A percentile compares a stretch with the other conserved stretches of the same genome.
Conservation (phyloP, 148 eudicot genomes). For the Rhododendron ferrugineum region DNA sequence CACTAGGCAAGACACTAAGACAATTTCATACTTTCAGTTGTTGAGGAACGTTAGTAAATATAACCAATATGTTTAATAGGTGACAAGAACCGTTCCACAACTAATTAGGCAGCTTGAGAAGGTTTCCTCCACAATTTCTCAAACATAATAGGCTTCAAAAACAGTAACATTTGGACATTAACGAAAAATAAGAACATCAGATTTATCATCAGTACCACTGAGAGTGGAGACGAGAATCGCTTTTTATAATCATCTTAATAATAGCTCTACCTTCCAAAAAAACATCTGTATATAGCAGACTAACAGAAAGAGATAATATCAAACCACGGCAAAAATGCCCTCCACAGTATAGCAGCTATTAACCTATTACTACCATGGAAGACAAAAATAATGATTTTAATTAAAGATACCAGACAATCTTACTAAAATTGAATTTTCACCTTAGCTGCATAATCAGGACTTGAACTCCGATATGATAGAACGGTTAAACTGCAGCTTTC, state of each 20-base stretch:
- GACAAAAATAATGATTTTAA: not conserved
- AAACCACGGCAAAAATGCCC: not conserved
- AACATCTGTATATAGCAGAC: not conserved
- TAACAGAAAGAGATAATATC: not conserved
- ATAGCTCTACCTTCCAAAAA: not conserved
- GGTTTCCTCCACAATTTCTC: not conserved
- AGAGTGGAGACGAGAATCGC: not conserved
- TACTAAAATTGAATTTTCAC: not conserved
- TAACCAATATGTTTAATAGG: not conserved
- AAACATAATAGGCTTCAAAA: not conserved
- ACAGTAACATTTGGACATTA: not conserved
- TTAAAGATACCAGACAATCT: not conserved
- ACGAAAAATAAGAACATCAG: not conserved
- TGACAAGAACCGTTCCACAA: not conserved
- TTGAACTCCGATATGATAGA: not conserved
- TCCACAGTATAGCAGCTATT: not conserved
- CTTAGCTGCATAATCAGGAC: not conserved
- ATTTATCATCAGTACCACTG: not conserved
- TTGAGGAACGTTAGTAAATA: not conserved
- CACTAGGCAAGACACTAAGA: not conserved
- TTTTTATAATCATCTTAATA: not conserved
- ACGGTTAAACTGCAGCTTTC: slow-evolving; percentile 40
- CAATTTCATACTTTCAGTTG: not conserved
- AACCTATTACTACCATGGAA: not conserved
- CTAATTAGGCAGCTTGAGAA: not conserved